Conservation (phyloP, 2,329 filamentous ascomycete species). For the Dichotomopilus funicola region DNA sequence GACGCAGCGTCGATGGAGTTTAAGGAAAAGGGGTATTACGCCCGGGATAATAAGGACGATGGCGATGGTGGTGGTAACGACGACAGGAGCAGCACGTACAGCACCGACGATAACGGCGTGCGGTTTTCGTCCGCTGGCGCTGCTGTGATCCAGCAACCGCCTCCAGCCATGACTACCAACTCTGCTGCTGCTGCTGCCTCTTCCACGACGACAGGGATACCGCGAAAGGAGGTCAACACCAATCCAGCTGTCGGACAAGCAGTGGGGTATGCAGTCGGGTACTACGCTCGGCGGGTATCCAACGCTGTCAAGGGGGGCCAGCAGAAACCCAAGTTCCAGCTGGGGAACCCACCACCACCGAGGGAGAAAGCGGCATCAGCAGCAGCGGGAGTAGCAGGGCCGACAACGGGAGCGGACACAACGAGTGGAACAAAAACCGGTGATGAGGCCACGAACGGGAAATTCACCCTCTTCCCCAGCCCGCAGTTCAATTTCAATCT, state of each 20-base stretch:
- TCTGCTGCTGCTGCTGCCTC: too few species aligned
- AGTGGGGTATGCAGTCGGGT: conserved; percentile 21
- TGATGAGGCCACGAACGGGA: neutral
- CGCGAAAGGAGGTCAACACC: neutral
- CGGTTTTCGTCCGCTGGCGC: neutral
- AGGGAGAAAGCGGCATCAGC: neutral
- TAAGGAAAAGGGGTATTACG: neutral
- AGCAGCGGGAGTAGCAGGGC: conserved; percentile 1
- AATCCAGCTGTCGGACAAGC: neutral
- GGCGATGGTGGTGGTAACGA: conserved; percentile 10
- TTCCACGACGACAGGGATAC: neutral
- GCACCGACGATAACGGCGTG: conserved; percentile 21
- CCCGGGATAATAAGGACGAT: conserved; percentile 17
- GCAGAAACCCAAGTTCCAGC: conserved; percentile 1
- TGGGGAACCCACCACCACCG: conserved; percentile 8
- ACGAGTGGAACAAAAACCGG: too few species aligned
- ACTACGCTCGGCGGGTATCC: conserved; percentile 5
- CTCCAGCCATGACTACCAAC: neutral
- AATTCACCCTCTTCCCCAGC: conserved; percentile 27
- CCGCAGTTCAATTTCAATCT: neutral
- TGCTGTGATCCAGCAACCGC: conserved; percentile 21
- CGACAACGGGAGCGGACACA: neutral
- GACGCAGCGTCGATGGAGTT: neutral
- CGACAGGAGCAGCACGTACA: conserved; percentile 20
- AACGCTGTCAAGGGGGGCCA: neutral